Evolutionary conservation across 192 early-diverging fungal species (phyloP).

Genomic region (Coemansia sp.): DNA sequence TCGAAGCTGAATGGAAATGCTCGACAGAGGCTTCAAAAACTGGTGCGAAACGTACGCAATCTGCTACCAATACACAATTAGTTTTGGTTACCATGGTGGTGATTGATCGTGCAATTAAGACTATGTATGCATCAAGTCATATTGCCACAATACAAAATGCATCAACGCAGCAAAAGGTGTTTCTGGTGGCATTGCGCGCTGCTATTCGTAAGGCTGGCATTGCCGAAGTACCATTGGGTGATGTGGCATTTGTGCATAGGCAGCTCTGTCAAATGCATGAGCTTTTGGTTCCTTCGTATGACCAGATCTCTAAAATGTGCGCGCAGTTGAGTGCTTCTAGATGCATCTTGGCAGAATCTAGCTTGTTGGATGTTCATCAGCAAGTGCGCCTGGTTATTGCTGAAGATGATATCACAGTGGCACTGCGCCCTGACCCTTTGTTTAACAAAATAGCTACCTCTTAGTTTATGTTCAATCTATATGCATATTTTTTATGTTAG

Average conservation of each 20-base stretch:
- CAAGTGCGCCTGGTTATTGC: constrained; percentile 68
- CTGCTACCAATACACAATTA: background rate
- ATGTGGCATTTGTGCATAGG: constrained; percentile 66
- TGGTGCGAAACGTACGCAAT: constrained; percentile 3
- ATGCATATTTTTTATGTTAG: background rate
- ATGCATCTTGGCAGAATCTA: constrained; percentile 63
- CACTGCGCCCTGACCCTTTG: constrained; percentile 62
- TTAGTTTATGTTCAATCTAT: background rate
- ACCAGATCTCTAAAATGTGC: constrained; percentile 64
- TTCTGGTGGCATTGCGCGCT: constrained; percentile 70
- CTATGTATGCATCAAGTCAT: constrained; percentile 81
- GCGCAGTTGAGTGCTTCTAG: constrained; percentile 62
- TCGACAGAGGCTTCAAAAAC: background rate
- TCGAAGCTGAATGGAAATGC: constrained; percentile 49
- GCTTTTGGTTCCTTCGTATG: constrained; percentile 58
- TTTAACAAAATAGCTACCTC: constrained; percentile 56
- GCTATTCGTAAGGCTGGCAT: constrained; percentile 64
- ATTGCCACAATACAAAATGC: constrained; percentile 69
- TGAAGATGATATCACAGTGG: constrained; percentile 80
- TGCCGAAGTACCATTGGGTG: constrained; percentile 71
- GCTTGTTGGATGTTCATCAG: constrained; percentile 66
- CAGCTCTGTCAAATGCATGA: constrained; percentile 69
- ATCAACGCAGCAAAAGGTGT: constrained; percentile 84
- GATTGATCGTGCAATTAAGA: constrained; percentile 78
- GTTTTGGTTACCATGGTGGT: constrained; percentile 59